Base-by-base conservation (phyloP, 441 rosid species). In the Adansonia rubrostipa region DNA sequence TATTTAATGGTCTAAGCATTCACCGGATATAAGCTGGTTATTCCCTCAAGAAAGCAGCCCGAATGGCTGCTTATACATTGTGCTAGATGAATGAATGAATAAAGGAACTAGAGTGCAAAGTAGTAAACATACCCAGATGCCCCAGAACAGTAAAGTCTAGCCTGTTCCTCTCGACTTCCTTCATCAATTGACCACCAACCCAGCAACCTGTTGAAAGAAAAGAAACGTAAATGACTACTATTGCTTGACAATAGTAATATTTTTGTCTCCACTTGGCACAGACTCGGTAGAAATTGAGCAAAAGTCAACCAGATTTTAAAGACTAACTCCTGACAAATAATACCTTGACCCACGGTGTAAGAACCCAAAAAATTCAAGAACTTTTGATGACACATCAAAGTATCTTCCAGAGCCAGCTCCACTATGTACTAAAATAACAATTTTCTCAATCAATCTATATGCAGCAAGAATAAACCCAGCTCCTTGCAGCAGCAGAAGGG, bases 171-270 rank as follows among this genome's bases (percentile, higher is more conserved):
- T 64, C 85, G 82, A 74, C 94, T 91, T 81, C 90, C 91, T 86
- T 91, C 94, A 80, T 91, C 94, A 70, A 91, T 88, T 14, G 92
- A 91, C 91, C 94, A 91, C 94, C 94, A 89, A 50, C 94, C 91
- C 50, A 91, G 84, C 67, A 89, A 75, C 83, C 95, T 89, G 84
- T 76, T 44, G 20, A 53, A 66, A 33, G 73, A 28, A 19, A 71
- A 56, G 77, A 77, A 79, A 44, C 51, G 74, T 72, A 47, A 10
- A 73, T 20, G 63, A 72, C 71, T 19, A 71, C 6, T 5, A 28
- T 65, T 17, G 47, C 60, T 9, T 61, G 50, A 60, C 47, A 77
- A 48, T 1, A 9, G 17, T 44, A 56, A 53, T 36, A 67, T 20
- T 71, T 75, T 78, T 58, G 71, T 45, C 61, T 14, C 71, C 13